Evolutionary conservation across 192 early-diverging fungal genomes (phyloP).

Genomic region (Umbelopsis isabellina): DNA sequence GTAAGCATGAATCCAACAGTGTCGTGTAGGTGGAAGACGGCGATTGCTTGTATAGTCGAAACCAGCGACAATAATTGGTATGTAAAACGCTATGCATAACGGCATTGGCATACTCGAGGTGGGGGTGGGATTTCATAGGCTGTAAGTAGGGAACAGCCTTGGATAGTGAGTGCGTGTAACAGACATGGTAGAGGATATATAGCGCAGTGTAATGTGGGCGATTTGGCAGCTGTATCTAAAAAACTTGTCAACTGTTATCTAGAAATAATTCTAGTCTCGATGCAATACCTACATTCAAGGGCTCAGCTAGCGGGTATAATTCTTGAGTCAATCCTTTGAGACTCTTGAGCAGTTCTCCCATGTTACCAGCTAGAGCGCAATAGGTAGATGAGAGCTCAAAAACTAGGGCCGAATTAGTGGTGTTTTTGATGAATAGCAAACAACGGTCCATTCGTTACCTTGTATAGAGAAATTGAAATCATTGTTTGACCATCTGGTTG

Average conservation of each 20-base stretch:
- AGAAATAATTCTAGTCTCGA: background rate
- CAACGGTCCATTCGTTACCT: background rate
- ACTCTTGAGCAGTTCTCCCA: constrained; percentile 9
- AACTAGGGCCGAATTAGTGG: background rate
- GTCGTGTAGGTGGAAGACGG: background rate
- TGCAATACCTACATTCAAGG: background rate
- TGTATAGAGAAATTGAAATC: constrained; percentile 2
- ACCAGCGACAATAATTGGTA: background rate
- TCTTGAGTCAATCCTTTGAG: background rate
- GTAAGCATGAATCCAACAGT: background rate
- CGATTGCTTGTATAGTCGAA: constrained; percentile 1
- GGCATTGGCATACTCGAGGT: background rate
- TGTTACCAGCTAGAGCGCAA: background rate
- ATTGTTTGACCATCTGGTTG: constrained; percentile 4
- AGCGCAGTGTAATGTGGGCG: background rate
- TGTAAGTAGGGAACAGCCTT: background rate
- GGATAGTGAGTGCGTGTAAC: background rate
- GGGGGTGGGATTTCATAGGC: background rate
- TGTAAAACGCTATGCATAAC: background rate
- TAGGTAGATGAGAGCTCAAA: constrained; percentile 3
- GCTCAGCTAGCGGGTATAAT: background rate
- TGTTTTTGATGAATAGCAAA: too few species aligned
- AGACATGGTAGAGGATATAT: constrained; percentile 10
- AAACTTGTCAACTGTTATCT: background rate
- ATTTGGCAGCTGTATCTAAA: background rate